A percentile compares a stretch with the other conserved stretches of the same genome.
phyloP scores from a whole-genome alignment of 768 basidiomycete genomes.

The Lactifluus subvellereus region DNA sequence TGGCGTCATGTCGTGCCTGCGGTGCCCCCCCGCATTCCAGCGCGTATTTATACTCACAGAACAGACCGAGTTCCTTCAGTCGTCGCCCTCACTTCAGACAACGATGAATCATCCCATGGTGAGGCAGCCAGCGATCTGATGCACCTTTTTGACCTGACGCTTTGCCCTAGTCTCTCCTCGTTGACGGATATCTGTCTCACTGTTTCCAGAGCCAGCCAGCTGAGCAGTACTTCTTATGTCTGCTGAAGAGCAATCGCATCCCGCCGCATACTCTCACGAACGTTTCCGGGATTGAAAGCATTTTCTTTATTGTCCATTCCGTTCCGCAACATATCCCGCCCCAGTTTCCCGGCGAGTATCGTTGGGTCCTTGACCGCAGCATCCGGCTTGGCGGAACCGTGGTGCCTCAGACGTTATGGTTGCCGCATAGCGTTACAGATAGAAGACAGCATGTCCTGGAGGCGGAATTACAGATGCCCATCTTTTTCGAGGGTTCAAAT shows the following conservation, averaged over 20 bases:
- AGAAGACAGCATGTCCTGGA: slow-evolving; percentile 1
- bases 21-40: neutral
- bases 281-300: neutral
- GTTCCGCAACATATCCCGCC: neutral
- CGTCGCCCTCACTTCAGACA: neutral
- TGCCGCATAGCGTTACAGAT: neutral
- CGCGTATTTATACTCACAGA: neutral
- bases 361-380: neutral
- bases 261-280: neutral
- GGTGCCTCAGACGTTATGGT: slow-evolving; percentile 15
- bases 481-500: slow-evolving; percentile 1
- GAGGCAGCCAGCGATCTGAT: neutral
- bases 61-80: neutral
- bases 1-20: neutral
- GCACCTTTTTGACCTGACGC: neutral
- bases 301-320: neutral
- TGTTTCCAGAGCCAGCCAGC: neutral
- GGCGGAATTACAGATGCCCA: slow-evolving; percentile 12
- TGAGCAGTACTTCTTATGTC: neutral
- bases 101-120: neutral
- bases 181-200: slow-evolving; percentile 11
- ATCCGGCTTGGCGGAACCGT: neutral
- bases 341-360: neutral
- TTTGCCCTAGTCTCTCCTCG: neutral
- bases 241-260: neutral